A percentile compares a stretch with the other conserved stretches of the same genome.
phyloP scores from a whole-genome alignment of 2,329 filamentous ascomycete species.

The Trichoderma sp. region DNA sequence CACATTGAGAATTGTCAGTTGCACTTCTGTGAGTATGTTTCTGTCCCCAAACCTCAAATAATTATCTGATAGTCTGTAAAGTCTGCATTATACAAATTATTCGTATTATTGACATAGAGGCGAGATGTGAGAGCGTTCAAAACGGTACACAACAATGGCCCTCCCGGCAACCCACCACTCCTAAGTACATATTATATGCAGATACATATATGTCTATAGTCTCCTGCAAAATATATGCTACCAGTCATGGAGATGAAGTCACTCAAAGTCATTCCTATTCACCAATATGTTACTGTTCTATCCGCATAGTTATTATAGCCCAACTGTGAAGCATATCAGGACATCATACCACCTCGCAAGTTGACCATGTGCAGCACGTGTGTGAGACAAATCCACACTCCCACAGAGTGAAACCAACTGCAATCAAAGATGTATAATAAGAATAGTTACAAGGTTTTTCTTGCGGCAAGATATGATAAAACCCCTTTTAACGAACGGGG shows the following conservation, averaged over 20 bases:
- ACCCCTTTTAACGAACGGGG: too few relatives aligned
- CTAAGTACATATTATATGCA: not conserved
- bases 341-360: not conserved
- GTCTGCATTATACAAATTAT: not conserved
- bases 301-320: too few relatives aligned
- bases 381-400: not conserved
- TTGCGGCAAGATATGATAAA: too few relatives aligned
- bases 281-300: too few relatives aligned
- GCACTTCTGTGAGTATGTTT: not conserved
- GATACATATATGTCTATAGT: not conserved
- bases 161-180: not conserved
- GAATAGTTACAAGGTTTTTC: not conserved
- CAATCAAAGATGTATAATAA: not conserved
- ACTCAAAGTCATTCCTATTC: too few relatives aligned
- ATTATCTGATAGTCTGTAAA: not conserved
- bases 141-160: not conserved
- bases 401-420: not conserved
- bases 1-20: not conserved
- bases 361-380: not conserved
- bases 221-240: not conserved
- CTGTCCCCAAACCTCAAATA: not conserved
- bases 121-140: not conserved
- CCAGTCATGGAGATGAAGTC: not conserved
- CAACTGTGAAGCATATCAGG: too few relatives aligned
- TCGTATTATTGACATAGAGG: accelerated